Percentiles rank a stretch among this genome's conserved stretches.
These are phyloP conservation scores for Leucoagaricus sp. DNA, from an alignment of 1,284 basidiomycete genomes.

Conservation along the genomic window DNA sequence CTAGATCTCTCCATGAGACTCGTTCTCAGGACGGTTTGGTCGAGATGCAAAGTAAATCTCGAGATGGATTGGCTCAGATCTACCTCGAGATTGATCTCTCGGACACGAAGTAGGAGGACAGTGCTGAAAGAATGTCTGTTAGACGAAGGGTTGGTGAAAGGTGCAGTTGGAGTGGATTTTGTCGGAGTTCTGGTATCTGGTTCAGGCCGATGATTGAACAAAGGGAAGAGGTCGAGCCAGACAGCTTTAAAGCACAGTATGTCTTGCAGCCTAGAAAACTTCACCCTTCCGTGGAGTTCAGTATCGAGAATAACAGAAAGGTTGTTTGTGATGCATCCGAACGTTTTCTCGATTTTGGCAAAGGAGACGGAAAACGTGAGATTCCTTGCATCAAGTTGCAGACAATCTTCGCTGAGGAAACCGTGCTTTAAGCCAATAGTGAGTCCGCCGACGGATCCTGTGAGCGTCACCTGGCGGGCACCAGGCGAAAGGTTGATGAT, in stretches of 20 bases:
- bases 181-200: conserved; percentile 27
- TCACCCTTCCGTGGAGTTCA: conserved; percentile 71
- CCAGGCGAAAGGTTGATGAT: conserved; percentile 76
- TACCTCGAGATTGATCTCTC: conserved; percentile 70
- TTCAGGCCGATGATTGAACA: conserved; percentile 52
- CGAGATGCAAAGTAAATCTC: conserved; percentile 62
- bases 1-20: conserved; percentile 56
- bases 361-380: conserved; percentile 74
- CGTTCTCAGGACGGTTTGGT: conserved; percentile 60
- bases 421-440: conserved; percentile 79
- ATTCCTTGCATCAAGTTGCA: conserved; percentile 73
- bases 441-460: conserved; percentile 78
- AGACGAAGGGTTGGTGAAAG: conserved; percentile 15
- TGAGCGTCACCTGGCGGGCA: conserved; percentile 68
- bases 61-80: conserved; percentile 81
- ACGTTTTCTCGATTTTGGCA: conserved; percentile 45
- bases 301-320: conserved; percentile 76
- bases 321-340: conserved; percentile 47
- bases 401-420: conserved; percentile 78
- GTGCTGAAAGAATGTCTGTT: conserved; percentile 55
- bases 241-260: conserved; percentile 89
- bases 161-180: conserved; percentile 22
- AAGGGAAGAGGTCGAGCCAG: conserved; percentile 83
- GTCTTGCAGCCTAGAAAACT: conserved; percentile 83
- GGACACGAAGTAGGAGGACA: conserved; percentile 65